These are phyloP conservation scores for Drechslerella dactyloides DNA, from an alignment of 2,329 filamentous ascomycete species.

Conservation along the genomic window DNA sequence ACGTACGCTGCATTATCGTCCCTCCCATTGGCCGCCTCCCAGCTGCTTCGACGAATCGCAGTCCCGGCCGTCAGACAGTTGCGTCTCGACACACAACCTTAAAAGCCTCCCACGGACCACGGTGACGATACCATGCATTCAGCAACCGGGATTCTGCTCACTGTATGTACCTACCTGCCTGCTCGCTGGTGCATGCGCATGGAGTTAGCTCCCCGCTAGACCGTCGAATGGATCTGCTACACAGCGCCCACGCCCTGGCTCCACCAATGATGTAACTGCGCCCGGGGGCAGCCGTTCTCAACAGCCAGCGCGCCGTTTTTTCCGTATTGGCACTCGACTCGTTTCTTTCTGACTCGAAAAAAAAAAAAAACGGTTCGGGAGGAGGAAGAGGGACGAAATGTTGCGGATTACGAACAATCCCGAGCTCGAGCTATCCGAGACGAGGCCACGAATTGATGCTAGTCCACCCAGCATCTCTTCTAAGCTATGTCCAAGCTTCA, in stretches of 20 bases:
- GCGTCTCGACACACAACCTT: slow-evolving; percentile 36
- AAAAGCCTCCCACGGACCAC: slow-evolving; percentile 23
- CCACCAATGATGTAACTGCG: slow-evolving; percentile 42
- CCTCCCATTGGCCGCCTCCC: neutral
- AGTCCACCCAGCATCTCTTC: neutral
- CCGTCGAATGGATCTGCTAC: neutral
- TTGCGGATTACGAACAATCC: too few species aligned
- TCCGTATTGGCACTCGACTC: slow-evolving; percentile 42
- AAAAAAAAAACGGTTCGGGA: neutral
- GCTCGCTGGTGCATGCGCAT: slow-evolving; percentile 10
- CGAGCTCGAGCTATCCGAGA: neutral
- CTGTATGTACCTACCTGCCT: slow-evolving; percentile 3
- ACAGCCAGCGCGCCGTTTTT: slow-evolving; percentile 37
- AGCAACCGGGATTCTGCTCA: slow-evolving; percentile 20
- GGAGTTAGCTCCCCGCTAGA: slow-evolving; percentile 1
- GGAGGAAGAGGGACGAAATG: neutral
- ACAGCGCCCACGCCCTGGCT: slow-evolving; percentile 11
- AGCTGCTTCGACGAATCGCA: neutral
- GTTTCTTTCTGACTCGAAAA: slow-evolving; percentile 5
- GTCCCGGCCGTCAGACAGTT: neutral
- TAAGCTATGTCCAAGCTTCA: neutral
- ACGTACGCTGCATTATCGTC: neutral
- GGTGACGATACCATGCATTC: slow-evolving; percentile 49
- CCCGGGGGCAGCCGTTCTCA: neutral
- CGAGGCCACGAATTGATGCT: neutral